Percentiles rank a stretch among this genome's conserved stretches.
These are phyloP conservation scores for Cicer judaicum DNA, from an alignment of 306 rosid species.

Conservation along the genomic window DNA sequence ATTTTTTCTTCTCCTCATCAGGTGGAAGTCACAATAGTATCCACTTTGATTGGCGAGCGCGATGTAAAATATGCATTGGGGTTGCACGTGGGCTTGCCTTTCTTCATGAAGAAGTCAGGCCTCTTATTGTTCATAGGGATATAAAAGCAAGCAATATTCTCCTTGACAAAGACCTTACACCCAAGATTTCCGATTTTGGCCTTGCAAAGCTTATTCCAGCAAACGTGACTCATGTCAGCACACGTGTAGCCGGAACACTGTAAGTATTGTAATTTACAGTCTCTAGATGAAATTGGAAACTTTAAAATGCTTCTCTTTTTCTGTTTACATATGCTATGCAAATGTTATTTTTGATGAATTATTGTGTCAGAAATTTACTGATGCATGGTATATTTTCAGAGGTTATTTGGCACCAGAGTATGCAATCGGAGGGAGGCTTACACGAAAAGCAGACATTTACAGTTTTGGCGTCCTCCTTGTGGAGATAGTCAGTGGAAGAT, in stretches of 20 bases:
- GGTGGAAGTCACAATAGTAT: constrained; percentile 62
- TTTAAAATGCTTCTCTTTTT: constrained; percentile 24
- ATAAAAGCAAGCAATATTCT: constrained; percentile 98
- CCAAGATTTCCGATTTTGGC: constrained; percentile 95
- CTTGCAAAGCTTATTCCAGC: constrained; percentile 94
- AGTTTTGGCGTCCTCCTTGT: constrained; percentile 90
- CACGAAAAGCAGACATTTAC: constrained; percentile 86
- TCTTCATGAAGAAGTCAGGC: constrained; percentile 89
- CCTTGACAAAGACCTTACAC: constrained; percentile 72
- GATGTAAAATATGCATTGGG: constrained; percentile 66
- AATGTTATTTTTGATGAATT: background rate
- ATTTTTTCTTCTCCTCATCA: constrained; percentile 47
- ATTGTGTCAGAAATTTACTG: constrained; percentile 26
- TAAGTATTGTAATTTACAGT: constrained; percentile 52
- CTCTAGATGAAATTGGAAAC: constrained; percentile 6
- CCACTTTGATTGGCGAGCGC: constrained; percentile 69
- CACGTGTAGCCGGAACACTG: constrained; percentile 99
- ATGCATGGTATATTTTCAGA: constrained; percentile 55
- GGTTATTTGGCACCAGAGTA: constrained; percentile 99
- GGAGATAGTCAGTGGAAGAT: constrained; percentile 88
- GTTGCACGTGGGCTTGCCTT: constrained; percentile 87
- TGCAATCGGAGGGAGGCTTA: constrained; percentile 83
- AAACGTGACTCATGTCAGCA: constrained; percentile 84
- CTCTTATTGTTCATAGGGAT: constrained; percentile 88
- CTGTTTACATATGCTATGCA: constrained; percentile 14